Evolutionary conservation across 139 green algal species (phyloP).

Genomic region (Yamagishiella unicocca): DNA sequence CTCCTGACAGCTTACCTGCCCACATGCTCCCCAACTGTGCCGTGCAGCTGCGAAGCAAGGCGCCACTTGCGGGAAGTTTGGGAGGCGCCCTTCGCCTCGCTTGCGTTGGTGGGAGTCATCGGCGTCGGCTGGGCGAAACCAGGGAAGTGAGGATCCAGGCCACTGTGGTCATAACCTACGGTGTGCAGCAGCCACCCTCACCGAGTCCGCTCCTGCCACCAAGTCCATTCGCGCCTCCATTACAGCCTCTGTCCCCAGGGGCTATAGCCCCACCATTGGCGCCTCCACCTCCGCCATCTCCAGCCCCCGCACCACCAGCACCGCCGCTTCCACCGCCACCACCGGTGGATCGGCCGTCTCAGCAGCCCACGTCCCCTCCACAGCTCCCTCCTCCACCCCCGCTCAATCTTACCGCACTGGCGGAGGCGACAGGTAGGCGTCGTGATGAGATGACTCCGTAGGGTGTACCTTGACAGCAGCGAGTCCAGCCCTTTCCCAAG

Average conservation of each 20-base stretch:
- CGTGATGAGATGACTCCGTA: no score
- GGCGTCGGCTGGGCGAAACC: neutral
- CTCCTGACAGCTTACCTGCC: no score
- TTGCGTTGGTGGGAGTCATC: neutral
- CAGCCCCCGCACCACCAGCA: neutral
- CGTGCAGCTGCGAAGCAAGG: neutral
- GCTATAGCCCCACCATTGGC: neutral
- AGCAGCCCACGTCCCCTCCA: neutral
- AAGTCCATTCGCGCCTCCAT: neutral
- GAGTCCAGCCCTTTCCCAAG: no score
- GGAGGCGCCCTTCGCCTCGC: neutral
- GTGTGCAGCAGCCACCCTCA: neutral
- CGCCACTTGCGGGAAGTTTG: neutral
- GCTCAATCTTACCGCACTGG: constrained; percentile 9
- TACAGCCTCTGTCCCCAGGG: neutral
- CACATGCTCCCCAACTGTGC: no score
- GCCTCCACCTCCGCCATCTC: neutral
- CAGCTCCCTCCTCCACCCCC: neutral
- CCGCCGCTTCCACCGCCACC: neutral
- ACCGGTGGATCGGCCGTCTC: neutral
- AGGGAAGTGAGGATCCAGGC: neutral
- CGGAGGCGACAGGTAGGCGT: neutral
- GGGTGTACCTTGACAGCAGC: no score
- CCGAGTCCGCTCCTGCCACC: neutral
- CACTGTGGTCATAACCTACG: neutral